Evolutionary conservation across 805 yeast species (phyloP), one percentile per base, ranked within the genome.

Genomic region (Candida orba): DNA sequence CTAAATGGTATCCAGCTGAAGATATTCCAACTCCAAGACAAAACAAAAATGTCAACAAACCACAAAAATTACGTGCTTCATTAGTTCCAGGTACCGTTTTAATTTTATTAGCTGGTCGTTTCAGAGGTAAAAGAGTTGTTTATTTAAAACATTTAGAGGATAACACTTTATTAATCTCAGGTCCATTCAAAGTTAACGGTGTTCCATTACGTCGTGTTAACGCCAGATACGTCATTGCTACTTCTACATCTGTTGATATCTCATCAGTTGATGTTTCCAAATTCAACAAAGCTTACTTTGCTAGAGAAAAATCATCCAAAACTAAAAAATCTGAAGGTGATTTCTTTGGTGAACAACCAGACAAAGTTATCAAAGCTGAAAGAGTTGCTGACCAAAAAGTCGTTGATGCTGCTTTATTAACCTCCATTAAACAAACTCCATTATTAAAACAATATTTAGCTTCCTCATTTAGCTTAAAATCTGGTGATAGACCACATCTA

Each of bases 121-220:
- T 88, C 95, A 87, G 99, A 76, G 99, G 99, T 72, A 93, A 91
- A 88, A 90, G 99, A 78, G 99, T 93, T 64, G 97, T 91, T 54
- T 85, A 84, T 85, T 83, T 91, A 72, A 91, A 90, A 84, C 76
- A 84, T 73, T 82, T 93, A 69, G 97, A 89, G 76, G 98, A 93
- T 83, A 87, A 88, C 88, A 91, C 97, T 59, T 78, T 91, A 65
- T 85, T 91, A 68, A 96, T 91, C 56, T 76, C 96, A 52, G 99
- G 99, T 70, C 99, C 99, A 66, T 93, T 91, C 95, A 91, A 93
- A 83, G 86, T 91, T 67, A 91, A 91, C 78, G 99, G 99, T 79
- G 99, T 91, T 59, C 98, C 99, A 71, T 80, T 91, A 72, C 89
- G 98, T 85, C 86, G 97, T 80, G 98, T 91, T 61, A 93, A 91